phyloP scores from a whole-genome alignment of 2,329 filamentous ascomycete genomes.

The Xylaria sp. region DNA sequence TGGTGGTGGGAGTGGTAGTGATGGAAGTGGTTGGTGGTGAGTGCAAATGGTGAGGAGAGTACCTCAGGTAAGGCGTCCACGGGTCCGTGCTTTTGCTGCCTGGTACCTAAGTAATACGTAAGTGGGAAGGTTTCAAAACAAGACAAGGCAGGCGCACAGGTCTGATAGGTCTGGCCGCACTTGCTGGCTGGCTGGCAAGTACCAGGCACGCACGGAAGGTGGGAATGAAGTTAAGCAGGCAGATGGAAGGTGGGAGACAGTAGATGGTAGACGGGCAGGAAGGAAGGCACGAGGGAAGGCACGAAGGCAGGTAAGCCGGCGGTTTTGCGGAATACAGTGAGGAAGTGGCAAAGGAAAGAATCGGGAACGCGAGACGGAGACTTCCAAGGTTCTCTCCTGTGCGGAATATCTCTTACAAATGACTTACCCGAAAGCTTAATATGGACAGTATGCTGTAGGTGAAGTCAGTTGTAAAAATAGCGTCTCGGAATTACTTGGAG shows the following conservation, averaged over 20 bases:
- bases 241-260: neutral
- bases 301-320: neutral
- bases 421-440: constrained; percentile 9
- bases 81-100: neutral
- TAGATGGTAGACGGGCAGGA: neutral
- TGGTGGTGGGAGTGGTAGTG: neutral
- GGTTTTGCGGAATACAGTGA: neutral
- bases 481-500: neutral
- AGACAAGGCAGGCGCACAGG: neutral
- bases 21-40: neutral
- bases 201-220: neutral
- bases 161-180: constrained; percentile 12
- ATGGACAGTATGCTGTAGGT: neutral
- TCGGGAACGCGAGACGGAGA: neutral
- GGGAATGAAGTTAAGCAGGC: neutral
- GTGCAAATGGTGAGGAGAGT: neutral
- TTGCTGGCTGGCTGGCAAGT: neutral
- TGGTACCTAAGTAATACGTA: neutral
- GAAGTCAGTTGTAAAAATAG: neutral
- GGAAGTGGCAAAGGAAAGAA: constrained; percentile 12
- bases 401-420: neutral
- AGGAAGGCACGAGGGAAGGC: neutral
- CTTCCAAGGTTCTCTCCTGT: neutral
- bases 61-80: neutral
- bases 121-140: neutral